Evolutionary conservation across 2,329 filamentous ascomycete species (phyloP), one percentile per base, ranked within the genome.

Genomic region (Diaporthe citrichinensis): DNA sequence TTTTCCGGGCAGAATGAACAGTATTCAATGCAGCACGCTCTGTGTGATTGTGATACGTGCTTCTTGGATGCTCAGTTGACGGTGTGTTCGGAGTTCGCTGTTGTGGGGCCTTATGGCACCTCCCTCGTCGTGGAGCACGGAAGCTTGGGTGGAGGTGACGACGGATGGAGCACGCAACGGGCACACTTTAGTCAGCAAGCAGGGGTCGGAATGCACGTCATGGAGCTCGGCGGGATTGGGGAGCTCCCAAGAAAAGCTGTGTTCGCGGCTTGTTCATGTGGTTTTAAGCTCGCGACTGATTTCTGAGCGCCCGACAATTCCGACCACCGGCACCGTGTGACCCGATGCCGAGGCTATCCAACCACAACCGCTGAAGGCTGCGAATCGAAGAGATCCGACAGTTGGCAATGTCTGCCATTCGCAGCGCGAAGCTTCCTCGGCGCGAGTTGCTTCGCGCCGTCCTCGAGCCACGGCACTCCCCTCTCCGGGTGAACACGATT

Each of bases 381-480:
- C 31, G n/a, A 62, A 31, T 31, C 49, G 9, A 55, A 23, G 34
- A 4, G 34, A 25, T 55, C 49, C 44, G 17, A 9, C 12, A 57
- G 14, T 14, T 51, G 49, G 20, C 65, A 36, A 77, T 77, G 76
- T 53, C 72, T 61, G 49, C 69, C 31, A 36, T 77, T 53, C 71
- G 62, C 49, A 68, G 55, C 61, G 58, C 62, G 44, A 75, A 71
- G 69, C 55, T 75, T 23, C 62, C 75, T 34, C 75, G 59, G 55
- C 39, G 67, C 44, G 73, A 74, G n/a, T n/a, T 65, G 49, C 57
- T 75, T 71, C 73, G 71, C 46, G 71, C 71, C n/a, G 73, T 41
- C n/a, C 25, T 71, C 17, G 69, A 67, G 31, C 31, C 69, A 28
- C 62, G n/a, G 5, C 59, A 28, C 31, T 58, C 71, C 6, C 62